Evolutionary conservation across 2,329 filamentous ascomycete genomes (phyloP).

Genomic region (Stagonosporopsis tanaceti): DNA sequence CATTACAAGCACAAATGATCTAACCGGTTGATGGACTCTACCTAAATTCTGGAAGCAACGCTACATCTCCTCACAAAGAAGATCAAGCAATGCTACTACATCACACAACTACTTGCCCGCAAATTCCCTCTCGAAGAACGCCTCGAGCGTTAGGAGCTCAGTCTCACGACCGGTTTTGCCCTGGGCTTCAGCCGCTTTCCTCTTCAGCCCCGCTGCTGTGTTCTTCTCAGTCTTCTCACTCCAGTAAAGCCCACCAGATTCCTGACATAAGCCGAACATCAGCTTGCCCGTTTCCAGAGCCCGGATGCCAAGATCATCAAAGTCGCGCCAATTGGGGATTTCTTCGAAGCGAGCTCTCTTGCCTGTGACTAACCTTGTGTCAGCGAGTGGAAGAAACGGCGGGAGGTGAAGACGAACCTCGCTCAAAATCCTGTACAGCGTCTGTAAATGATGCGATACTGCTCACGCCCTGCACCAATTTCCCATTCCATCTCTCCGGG

Average conservation of each 20-base stretch:
- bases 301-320: slow-evolving; percentile 29
- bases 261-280: slow-evolving; percentile 34
- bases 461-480: slow-evolving; percentile 52
- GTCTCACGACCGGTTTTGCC: slow-evolving; percentile 19
- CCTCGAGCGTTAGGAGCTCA: slow-evolving; percentile 11
- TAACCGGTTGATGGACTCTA: too few relatives aligned
- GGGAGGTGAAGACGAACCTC: slow-evolving; percentile 30
- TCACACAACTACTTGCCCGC: neutral
- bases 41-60: too few relatives aligned
- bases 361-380: slow-evolving; percentile 20
- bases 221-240: slow-evolving; percentile 26
- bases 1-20: too few relatives aligned
- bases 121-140: slow-evolving; percentile 20
- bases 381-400: too few relatives aligned
- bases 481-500: slow-evolving; percentile 49
- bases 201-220: slow-evolving; percentile 30
- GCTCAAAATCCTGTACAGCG: slow-evolving; percentile 45
- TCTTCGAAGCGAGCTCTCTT: slow-evolving; percentile 32
- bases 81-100: too few relatives aligned
- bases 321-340: slow-evolving; percentile 24
- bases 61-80: too few relatives aligned
- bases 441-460: slow-evolving; percentile 42
- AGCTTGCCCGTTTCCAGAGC: slow-evolving; percentile 29
- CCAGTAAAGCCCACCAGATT: slow-evolving; percentile 30
- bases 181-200: slow-evolving; percentile 24